These are phyloP conservation scores for Chlorociboria aeruginascens DNA, from an alignment of 495 filamentous ascomycete genomes.

Conservation along the genomic window DNA sequence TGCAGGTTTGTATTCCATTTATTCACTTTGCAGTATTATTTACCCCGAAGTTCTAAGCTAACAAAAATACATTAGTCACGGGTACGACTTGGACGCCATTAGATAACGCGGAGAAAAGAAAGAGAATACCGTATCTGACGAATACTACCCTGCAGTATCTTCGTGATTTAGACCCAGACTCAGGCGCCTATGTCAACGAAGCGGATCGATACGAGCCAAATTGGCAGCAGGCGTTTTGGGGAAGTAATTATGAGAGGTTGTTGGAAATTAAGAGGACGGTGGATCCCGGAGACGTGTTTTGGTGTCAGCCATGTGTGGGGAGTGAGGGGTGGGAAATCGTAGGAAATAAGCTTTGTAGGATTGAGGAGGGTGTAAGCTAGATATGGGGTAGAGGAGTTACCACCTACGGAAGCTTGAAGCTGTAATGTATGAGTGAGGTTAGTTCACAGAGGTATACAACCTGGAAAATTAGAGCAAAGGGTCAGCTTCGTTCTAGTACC, in stretches of 20 bases:
- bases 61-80: background rate
- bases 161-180: conserved; percentile 4
- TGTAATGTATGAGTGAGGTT: too few relatives aligned
- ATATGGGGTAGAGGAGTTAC: too few relatives aligned
- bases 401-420: too few relatives aligned
- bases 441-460: too few relatives aligned
- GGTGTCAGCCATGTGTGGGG: conserved; percentile 47
- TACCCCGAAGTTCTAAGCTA: background rate
- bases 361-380: background rate
- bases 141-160: conserved; percentile 1
- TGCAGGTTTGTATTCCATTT: conserved; percentile 5
- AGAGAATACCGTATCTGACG: background rate
- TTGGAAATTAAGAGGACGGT: conserved; percentile 36
- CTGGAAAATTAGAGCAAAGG: too few relatives aligned
- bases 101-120: background rate
- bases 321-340: conserved; percentile 43
- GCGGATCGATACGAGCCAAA: conserved; percentile 35
- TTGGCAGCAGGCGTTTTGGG: conserved; percentile 40
- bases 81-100: background rate
- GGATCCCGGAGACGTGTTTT: conserved; percentile 48
- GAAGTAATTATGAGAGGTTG: conserved; percentile 34
- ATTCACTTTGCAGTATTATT: background rate
- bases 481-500: too few relatives aligned
- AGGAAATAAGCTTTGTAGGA: conserved; percentile 21
- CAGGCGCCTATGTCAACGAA: conserved; percentile 20